Evolutionary conservation across 768 basidiomycete genomes (phyloP).

Genomic region (Steccherinum ochraceum): DNA sequence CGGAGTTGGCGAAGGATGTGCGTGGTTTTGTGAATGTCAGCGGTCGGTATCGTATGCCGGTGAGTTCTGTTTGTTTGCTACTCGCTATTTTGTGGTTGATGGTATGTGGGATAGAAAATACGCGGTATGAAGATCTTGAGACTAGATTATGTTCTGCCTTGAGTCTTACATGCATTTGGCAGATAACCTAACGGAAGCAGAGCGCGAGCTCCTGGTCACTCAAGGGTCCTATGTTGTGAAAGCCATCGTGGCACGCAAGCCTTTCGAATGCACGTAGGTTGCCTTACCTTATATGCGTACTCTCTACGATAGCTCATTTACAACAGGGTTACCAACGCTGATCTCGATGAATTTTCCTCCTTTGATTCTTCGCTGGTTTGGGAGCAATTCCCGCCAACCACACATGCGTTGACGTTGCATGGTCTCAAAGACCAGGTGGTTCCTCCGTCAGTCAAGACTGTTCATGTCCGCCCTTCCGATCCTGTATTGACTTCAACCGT

Average conservation of each 20-base stretch:
- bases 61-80: slow-evolving; percentile 33
- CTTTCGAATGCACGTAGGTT: no score
- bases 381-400: slow-evolving; percentile 54
- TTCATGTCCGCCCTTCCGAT: background rate
- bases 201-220: no score
- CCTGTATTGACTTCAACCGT: background rate
- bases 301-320: no score
- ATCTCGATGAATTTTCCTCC: slow-evolving; percentile 52
- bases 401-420: slow-evolving; percentile 72
- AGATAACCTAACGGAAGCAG: no score
- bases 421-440: slow-evolving; percentile 67
- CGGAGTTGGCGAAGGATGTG: slow-evolving; percentile 49
- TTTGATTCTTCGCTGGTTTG: slow-evolving; percentile 68
- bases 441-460: slow-evolving; percentile 58
- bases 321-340: slow-evolving; percentile 29
- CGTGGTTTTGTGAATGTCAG: slow-evolving; percentile 67
- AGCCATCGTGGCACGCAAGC: no score
- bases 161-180: no score
- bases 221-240: no score
- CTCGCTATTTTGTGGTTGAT: no score
- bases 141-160: no score
- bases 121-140: no score
- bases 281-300: no score
- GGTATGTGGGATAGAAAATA: no score
- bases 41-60: slow-evolving; percentile 75